These are phyloP conservation scores for Microbotryum silenes-acaulis DNA, from an alignment of 1,284 basidiomycete genomes.

Conservation along the genomic window DNA sequence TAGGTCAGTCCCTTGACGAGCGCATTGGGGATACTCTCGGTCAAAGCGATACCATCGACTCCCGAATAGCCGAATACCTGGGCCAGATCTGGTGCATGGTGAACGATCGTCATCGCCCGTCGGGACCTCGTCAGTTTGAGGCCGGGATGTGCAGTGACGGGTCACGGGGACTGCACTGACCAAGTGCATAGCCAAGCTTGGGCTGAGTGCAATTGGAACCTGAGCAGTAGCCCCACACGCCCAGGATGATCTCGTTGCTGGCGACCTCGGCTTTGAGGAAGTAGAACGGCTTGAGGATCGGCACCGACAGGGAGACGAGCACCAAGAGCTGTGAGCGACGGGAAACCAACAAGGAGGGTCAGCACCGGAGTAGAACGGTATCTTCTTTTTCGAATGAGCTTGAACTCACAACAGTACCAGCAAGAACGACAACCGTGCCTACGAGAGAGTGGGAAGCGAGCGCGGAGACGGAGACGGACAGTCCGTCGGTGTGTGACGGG, in stretches of 20 bases:
- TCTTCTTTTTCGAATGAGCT: not conserved
- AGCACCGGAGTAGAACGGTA: rapidly evolving
- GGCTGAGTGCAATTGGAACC: constrained; percentile 17
- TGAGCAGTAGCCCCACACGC: constrained; percentile 32
- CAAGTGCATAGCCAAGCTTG: constrained; percentile 27
- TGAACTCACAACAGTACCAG: constrained; percentile 25
- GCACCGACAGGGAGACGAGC: constrained; percentile 30
- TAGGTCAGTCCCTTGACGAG: constrained; percentile 35
- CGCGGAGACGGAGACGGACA: not conserved
- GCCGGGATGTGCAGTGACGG: not conserved
- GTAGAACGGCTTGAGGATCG: constrained; percentile 33
- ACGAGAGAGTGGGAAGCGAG: not conserved
- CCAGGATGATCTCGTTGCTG: constrained; percentile 23
- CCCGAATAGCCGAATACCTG: constrained; percentile 15
- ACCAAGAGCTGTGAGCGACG: constrained; percentile 11
- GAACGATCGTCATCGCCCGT: too few species aligned
- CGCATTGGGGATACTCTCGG: constrained; percentile 21
- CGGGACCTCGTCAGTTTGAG: constrained; percentile 11
- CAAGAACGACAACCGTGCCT: constrained; percentile 32
- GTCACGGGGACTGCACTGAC: constrained; percentile 5
- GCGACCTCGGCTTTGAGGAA: constrained; percentile 31
- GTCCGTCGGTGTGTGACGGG: not conserved
- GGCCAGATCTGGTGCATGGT: constrained; percentile 8
- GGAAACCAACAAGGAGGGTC: not conserved
- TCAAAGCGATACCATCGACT: constrained; percentile 2